Evolutionary conservation across 768 basidiomycete species (phyloP).

Genomic region (Boletus pseudopeckii): DNA sequence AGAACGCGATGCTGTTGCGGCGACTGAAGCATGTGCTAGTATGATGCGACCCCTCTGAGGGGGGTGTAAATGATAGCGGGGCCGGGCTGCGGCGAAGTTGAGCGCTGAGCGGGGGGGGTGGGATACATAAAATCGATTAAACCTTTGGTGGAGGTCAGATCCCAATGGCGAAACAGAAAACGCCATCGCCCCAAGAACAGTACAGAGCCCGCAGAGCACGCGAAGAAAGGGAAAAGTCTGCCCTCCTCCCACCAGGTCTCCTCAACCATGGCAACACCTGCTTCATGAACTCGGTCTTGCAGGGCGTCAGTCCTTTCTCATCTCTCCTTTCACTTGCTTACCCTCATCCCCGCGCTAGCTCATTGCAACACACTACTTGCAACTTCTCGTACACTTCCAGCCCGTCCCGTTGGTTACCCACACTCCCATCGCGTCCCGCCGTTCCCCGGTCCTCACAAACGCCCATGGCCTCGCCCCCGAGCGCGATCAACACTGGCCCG

Average conservation of each 20-base stretch:
- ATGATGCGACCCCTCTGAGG: not conserved
- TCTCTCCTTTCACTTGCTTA: not conserved
- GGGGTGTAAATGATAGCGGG: not conserved
- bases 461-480: conserved; percentile 52
- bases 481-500: conserved; percentile 51
- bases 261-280: conserved; percentile 87
- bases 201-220: conserved; percentile 54
- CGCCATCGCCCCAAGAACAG: conserved; percentile 59
- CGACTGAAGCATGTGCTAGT: conserved; percentile 45
- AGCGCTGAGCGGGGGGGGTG: not conserved
- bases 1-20: conserved; percentile 61
- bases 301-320: conserved; percentile 57
- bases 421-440: conserved; percentile 41
- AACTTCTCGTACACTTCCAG: conserved; percentile 54
- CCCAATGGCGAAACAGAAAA: conserved; percentile 49
- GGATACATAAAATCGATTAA: not conserved
- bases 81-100: not conserved
- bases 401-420: conserved; percentile 43
- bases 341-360: conserved; percentile 38
- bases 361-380: conserved; percentile 61
- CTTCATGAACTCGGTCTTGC: conserved; percentile 94
- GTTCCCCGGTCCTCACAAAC: conserved; percentile 66
- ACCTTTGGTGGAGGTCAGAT: not conserved
- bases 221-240: conserved; percentile 60
- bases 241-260: conserved; percentile 68